Evolutionary conservation across 192 early-diverging fungal species (phyloP).

Genomic region (Nowakowskiella sp.): DNA sequence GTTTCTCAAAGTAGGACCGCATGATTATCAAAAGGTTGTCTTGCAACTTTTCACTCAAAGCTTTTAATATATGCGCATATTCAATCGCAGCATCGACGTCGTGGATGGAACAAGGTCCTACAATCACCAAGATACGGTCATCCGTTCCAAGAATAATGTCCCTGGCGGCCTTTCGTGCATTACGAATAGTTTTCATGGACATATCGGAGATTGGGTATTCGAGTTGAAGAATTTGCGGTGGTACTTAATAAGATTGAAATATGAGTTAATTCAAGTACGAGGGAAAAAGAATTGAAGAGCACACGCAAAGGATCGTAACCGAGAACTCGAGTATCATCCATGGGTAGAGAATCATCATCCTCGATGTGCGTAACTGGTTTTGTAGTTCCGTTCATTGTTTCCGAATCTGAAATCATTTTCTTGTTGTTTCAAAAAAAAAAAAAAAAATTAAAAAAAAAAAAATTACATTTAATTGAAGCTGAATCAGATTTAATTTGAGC

Average conservation of each 20-base stretch:
- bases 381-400: background rate
- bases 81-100: constrained; percentile 76
- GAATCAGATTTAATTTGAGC: too few relatives aligned
- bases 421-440: constrained; percentile 1
- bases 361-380: too few relatives aligned
- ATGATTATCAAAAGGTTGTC: constrained; percentile 84
- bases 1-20: constrained; percentile 98
- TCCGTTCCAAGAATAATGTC: constrained; percentile 70
- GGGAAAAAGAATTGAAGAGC: constrained; percentile 4
- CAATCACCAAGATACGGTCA: constrained; percentile 82
- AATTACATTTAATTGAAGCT: too few relatives aligned
- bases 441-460: background rate
- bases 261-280: too few relatives aligned
- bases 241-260: constrained; percentile 44
- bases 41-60: constrained; percentile 51
- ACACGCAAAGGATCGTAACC: constrained; percentile 84
- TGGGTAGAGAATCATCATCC: constrained; percentile 9
- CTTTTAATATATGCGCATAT: constrained; percentile 63
- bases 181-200: constrained; percentile 21
- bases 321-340: constrained; percentile 79
- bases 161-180: constrained; percentile 38
- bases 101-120: constrained; percentile 96
- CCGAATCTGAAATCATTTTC: background rate
- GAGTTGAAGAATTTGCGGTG: constrained; percentile 81
- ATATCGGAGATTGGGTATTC: constrained; percentile 57